These are phyloP conservation scores for Xylaria polymorpha DNA, from an alignment of 2,329 filamentous ascomycete genomes.

Conservation along the genomic window DNA sequence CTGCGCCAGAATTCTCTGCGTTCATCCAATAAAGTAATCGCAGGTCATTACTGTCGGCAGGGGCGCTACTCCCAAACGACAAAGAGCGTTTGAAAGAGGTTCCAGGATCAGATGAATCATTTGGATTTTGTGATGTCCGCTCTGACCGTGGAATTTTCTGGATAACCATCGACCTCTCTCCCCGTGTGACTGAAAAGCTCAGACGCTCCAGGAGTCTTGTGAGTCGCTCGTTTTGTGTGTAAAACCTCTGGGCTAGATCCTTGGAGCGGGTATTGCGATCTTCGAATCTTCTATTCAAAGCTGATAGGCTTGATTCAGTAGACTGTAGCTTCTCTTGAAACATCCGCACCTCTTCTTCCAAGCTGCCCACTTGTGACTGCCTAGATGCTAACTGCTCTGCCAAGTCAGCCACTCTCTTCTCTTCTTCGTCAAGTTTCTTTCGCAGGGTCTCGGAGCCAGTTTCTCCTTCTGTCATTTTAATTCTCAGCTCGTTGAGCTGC, in stretches of 20 bases:
- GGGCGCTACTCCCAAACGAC: conserved; percentile 63
- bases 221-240: conserved; percentile 86
- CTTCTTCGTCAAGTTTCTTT: conserved; percentile 79
- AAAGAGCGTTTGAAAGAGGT: conserved; percentile 66
- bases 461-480: conserved; percentile 82
- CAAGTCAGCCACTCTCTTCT: conserved; percentile 74
- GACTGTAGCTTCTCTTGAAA: conserved; percentile 73
- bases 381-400: conserved; percentile 77
- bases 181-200: conserved; percentile 82
- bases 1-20: conserved; percentile 70
- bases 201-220: conserved; percentile 85
- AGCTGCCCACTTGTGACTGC: conserved; percentile 78
- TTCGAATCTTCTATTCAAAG: conserved; percentile 69
- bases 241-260: conserved; percentile 85
- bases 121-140: conserved; percentile 66
- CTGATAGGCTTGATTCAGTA: conserved; percentile 63
- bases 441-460: conserved; percentile 83
- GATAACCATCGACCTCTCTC: conserved; percentile 78
- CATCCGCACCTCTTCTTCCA: conserved; percentile 79
- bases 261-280: conserved; percentile 78
- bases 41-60: conserved; percentile 73
- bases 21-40: conserved; percentile 87
- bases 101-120: conserved; percentile 68
- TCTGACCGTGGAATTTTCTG: conserved; percentile 75
- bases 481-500: conserved; percentile 75